Evolutionary conservation across 345 rosid species (phyloP).

Genomic region (Ricinus communis): DNA sequence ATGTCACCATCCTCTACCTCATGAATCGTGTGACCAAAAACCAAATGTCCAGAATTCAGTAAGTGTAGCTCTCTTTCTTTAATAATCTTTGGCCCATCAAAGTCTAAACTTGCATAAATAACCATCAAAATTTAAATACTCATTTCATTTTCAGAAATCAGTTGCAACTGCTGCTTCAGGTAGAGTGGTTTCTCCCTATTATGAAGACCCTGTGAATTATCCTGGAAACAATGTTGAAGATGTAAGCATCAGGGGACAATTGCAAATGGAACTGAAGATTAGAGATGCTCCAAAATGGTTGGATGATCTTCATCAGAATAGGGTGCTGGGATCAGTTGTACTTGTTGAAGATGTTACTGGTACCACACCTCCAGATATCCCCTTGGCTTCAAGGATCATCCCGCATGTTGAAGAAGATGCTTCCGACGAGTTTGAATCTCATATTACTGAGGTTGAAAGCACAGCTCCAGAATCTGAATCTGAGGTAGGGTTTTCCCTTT

Average conservation of each 20-base stretch:
- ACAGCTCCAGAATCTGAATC: slow-evolving; percentile 33
- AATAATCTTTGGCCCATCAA: background rate
- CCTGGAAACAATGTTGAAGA: slow-evolving; percentile 28
- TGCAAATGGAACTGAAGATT: slow-evolving; percentile 11
- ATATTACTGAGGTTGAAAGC: slow-evolving; percentile 31
- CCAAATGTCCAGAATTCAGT: slow-evolving; percentile 32
- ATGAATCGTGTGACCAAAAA: slow-evolving; percentile 29
- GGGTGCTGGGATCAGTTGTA: slow-evolving; percentile 27
- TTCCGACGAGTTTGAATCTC: slow-evolving; percentile 34
- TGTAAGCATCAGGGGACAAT: slow-evolving; percentile 13
- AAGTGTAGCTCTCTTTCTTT: slow-evolving; percentile 27
- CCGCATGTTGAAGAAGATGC: slow-evolving; percentile 47
- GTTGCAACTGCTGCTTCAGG: slow-evolving; percentile 31
- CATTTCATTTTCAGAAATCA: slow-evolving; percentile 45
- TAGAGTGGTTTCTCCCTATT: slow-evolving; percentile 22
- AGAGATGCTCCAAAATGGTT: slow-evolving; percentile 33
- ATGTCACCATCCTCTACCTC: slow-evolving; percentile 13
- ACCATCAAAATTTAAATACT: slow-evolving; percentile 17
- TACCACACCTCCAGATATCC: slow-evolving; percentile 36
- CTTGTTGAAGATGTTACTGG: slow-evolving; percentile 72
- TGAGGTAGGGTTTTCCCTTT: slow-evolving; percentile 46
- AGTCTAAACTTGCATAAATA: slow-evolving; percentile 18
- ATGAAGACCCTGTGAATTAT: slow-evolving; percentile 31
- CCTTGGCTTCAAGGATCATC: slow-evolving; percentile 34
- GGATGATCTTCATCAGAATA: slow-evolving; percentile 23